Conservation (phyloP, 148 eudicot species). For the Heliosperma pusillum region DNA sequence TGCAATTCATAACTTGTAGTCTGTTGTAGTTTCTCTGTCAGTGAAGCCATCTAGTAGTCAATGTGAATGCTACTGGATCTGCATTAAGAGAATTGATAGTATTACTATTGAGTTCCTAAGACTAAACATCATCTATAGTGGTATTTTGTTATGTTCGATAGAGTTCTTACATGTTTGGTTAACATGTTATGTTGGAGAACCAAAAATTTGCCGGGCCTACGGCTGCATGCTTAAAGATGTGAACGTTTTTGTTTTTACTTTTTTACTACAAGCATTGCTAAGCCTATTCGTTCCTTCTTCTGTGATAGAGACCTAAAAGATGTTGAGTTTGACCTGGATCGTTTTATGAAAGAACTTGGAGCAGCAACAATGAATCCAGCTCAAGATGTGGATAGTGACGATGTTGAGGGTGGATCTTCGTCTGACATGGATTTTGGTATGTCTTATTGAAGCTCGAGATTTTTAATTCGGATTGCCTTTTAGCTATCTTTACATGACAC, state of each 20-base stretch:
- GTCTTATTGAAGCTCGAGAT: neutral
- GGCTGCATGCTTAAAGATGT: too few species aligned
- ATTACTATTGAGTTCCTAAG: neutral
- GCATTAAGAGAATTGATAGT: too few species aligned
- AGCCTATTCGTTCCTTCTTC: conserved; percentile 15
- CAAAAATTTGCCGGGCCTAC: too few species aligned
- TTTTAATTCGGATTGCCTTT: neutral
- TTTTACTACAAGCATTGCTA: neutral
- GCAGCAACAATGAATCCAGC: conserved; percentile 46
- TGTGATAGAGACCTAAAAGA: conserved; percentile 39
- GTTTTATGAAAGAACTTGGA: conserved; percentile 79
- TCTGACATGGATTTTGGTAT: conserved; percentile 94
- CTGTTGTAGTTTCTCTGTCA: too few species aligned
- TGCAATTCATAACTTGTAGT: too few species aligned
- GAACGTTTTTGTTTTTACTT: too few species aligned
- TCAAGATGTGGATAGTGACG: conserved; percentile 40
- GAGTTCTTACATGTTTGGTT: too few species aligned
- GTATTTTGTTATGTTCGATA: too few species aligned
- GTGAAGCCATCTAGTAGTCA: too few species aligned
- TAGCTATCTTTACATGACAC: neutral
- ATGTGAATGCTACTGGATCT: too few species aligned
- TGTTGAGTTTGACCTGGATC: conserved; percentile 79
- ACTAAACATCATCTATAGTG: neutral
- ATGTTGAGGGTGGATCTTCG: conserved; percentile 57
- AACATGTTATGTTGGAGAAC: too few species aligned